Base-by-base conservation (phyloP, 2,329 filamentous ascomycete genomes). In the Penicillium sp. region DNA sequence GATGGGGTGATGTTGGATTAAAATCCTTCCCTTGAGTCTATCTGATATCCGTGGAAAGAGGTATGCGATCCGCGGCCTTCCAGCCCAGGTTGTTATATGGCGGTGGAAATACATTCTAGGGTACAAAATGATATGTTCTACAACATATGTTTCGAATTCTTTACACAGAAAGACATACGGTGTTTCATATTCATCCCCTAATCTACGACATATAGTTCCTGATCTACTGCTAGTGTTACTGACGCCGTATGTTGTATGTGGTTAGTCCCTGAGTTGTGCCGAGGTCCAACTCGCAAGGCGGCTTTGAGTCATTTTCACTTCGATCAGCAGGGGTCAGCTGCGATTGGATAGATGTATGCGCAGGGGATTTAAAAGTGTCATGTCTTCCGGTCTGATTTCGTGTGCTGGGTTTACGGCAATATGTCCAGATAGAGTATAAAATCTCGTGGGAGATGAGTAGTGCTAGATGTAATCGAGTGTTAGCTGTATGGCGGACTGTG, bases 201-300 rank as follows among this genome's bases (percentile, higher is more conserved):
- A n/a, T 36, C 32, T 18, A 27, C 23, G 6, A 18, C 16, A 13
- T 48, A 32, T 30, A 40, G 51, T 39, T 39, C 40, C 36, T 41
- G 23, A 48, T 53, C 36, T 53, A 13, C 32, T 16, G 18, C 23
- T 16, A 30, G 50, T 35, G 43, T 41, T 53, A 48, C 48, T 43
- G 35, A n/a, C 14, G n/a, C 51, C 41, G 30, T 10, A 50, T 54
- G 39, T 39, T 35, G 30, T 10, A 50, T 54, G 39, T 39, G 46
- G 51, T 54, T 54, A 54, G 51, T 35, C 16, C 43, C 44, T 45
- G 27, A 18, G 35, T 46, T 59, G 56, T 57, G 59, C 62, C 62
- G 62, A 64, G 62, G 62, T 64, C 51, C 51, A 63, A 57, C 54
- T 55, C 7, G 13, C 14, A 58, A 53, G 43, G 48, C 19, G 57